Base-by-base conservation (phyloP, 139 green algal species). In the Eudorina sp. region DNA sequence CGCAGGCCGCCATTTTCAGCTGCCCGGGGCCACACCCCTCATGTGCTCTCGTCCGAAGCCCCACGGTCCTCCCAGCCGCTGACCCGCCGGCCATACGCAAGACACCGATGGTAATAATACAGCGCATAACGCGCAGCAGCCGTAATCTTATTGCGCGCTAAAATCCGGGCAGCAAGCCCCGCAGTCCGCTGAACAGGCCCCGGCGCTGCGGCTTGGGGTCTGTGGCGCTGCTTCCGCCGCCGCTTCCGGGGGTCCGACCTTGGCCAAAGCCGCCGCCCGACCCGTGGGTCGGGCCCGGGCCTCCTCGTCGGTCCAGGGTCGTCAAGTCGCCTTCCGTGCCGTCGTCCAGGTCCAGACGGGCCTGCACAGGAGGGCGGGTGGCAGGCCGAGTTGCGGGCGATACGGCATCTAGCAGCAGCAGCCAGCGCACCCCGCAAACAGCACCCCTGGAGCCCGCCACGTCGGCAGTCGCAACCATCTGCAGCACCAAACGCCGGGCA, bases 141-240 rank as follows among this genome's bases (percentile, higher is more conserved):
- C n/a, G n/a, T n/a, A n/a, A n/a, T n/a, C n/a, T n/a, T n/a, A n/a
- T n/a, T n/a, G 51, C 13, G 51, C 13, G 13, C 51, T 16, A 87
- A 18, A 78, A 87, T 3, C 81, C 81, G 9, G 81, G 81, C 16
- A 87, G n/a, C 31, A 87, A 45, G 7, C 81, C 81, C 14, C 81
- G 64, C 43, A 87, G 62, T 16, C 81, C 81, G 21, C 81, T 45
- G 7, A 87, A 87, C 40, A 51, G 40, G 38, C 62, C 45, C 41
- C 51, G 51, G n/a, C 60, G 41, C 34, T 76, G 43, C 27, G 2
- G 11, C 80, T 87, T 87, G 11, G 45, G 31, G 45, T 21, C 46
- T 13, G 8, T 18, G 31, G 62, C 45, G n/a, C 45, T 34, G 40
- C 76, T 19, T 16, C 16, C 18, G 23, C 41, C 13, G 60, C 60